phyloP scores from a whole-genome alignment of 2,329 filamentous ascomycete genomes.

The Paecilomyces fulvus region DNA sequence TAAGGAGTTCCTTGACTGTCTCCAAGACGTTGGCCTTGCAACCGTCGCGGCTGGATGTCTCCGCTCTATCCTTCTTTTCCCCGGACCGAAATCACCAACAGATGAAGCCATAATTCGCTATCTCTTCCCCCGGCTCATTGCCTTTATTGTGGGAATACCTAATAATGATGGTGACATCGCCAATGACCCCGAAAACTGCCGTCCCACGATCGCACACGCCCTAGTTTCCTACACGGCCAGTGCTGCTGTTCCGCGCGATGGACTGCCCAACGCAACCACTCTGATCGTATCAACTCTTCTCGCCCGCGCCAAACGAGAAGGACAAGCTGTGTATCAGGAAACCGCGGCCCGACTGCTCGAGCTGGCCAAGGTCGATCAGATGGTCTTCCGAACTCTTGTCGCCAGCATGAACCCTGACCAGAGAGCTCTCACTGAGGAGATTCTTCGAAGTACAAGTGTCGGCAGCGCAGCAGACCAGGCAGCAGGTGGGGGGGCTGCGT shows the following conservation, averaged over 20 bases:
- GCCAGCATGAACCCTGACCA: constrained; percentile 61
- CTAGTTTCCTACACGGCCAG: constrained; percentile 62
- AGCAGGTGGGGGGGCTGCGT: constrained; percentile 33
- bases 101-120: constrained; percentile 67
- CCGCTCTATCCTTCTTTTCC: constrained; percentile 69
- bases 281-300: constrained; percentile 72
- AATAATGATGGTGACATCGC: constrained; percentile 51
- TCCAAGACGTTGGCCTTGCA: constrained; percentile 52
- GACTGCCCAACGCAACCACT: constrained; percentile 51
- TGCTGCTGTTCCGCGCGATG: constrained; percentile 19
- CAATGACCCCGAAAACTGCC: constrained; percentile 65
- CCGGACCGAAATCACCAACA: constrained; percentile 48
- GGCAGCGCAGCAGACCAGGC: constrained; percentile 22
- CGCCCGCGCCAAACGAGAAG: constrained; percentile 58
- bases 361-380: constrained; percentile 66
- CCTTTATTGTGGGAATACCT: constrained; percentile 54
- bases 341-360: constrained; percentile 71
- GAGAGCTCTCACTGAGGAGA: constrained; percentile 69
- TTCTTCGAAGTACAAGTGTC: constrained; percentile 57
- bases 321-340: constrained; percentile 54
- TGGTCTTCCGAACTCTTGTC: constrained; percentile 66
- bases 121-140: constrained; percentile 65
- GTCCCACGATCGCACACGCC: constrained; percentile 62
- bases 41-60: constrained; percentile 88
- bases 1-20: constrained; percentile 74